Base-by-base conservation (phyloP, 2,329 filamentous ascomycete species). In the Penicillium glabrum region DNA sequence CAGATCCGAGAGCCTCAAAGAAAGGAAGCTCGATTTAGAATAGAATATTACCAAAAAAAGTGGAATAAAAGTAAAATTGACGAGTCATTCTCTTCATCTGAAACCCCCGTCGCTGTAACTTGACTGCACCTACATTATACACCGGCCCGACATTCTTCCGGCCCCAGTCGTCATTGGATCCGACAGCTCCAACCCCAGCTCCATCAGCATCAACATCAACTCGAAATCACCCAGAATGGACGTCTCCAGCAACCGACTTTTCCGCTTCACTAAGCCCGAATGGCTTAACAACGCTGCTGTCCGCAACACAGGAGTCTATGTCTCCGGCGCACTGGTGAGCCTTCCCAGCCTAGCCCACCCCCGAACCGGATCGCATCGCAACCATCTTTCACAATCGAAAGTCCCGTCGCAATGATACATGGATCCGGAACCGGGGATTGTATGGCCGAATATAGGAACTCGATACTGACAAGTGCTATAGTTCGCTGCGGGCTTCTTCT, bases 401-500 rank as follows among this genome's bases (percentile, higher is more conserved):
- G 29, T 14, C 31, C n/a, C 11, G 26, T 53, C 51, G 51, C 51
- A 52, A 29, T 21, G 16, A 41, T 50, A 8, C 47, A 50, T 26
- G 21, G 9, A 41, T 21, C 24, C 7, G 2, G 11, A 5, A 29
- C 8, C 10, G 8, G 11, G 11, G 39, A 23, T 39, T 11, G n/a
- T 7, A 19, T 5, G 11, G 23, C 3, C 10, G 5, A 21, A 23
- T 6, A 23, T 3, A 23, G 3, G 10, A 1, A 6, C 11, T 6
- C 3, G 13, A 49, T 49, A 23, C 37, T 26, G 16, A 44, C 19
- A 14, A 5, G 9, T 13, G 33, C 23, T 59, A 24, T 16, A 89
- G 87, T 89, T 89, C 75, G 84, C 86, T 33, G 79, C 89, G 53
- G 86, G 86, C 13, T 86, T 89, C 77, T 89, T 87, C 80, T 83